A percentile compares a stretch with the other conserved stretches of the same genome.
Conservation (phyloP, 2,329 filamentous ascomycete genomes). For the Ophiobolus disseminans region DNA sequence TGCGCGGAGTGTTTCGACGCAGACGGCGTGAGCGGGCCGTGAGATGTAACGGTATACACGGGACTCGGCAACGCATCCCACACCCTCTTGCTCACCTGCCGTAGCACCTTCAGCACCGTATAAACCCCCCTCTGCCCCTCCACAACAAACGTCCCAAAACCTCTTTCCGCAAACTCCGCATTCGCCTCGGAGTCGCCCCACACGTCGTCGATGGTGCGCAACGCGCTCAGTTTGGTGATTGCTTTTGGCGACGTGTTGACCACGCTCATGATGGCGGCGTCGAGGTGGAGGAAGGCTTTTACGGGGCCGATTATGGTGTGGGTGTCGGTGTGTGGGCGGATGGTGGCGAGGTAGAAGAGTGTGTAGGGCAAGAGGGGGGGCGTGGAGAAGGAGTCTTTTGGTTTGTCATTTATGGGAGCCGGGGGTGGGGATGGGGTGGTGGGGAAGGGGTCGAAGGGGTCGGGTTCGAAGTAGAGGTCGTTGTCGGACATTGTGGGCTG, state of each 20-base stretch:
- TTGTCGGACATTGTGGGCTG: constrained; percentile 14
- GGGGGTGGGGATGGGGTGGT: constrained; percentile 9
- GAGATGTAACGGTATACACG: constrained; percentile 23
- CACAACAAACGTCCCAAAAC: constrained; percentile 21
- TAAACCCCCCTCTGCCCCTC: constrained; percentile 24
- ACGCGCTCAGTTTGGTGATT: constrained; percentile 24
- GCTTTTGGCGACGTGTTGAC: constrained; percentile 25
- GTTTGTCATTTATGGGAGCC: no score
- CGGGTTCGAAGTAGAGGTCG: constrained; percentile 12
- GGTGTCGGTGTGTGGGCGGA: constrained; percentile 28
- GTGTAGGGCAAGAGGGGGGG: constrained; percentile 10
- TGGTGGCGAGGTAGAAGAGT: constrained; percentile 35
- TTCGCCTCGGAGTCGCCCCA: constrained; percentile 10
- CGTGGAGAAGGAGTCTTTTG: constrained; percentile 20
- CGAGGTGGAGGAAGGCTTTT: constrained; percentile 21
- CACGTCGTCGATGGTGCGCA: constrained; percentile 8
- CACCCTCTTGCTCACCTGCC: constrained; percentile 17
- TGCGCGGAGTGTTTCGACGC: constrained; percentile 2
- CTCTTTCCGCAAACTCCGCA: constrained; percentile 4
- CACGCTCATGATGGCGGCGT: constrained; percentile 18
- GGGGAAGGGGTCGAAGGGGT: neutral
- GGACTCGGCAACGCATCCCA: constrained; percentile 15
- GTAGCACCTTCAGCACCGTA: constrained; percentile 17
- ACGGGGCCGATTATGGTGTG: constrained; percentile 27
- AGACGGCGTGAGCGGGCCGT: constrained; percentile 18